Evolutionary conservation across 1,139 yeast genomes (phyloP).

Genomic region (Blastobotrys niveus): DNA sequence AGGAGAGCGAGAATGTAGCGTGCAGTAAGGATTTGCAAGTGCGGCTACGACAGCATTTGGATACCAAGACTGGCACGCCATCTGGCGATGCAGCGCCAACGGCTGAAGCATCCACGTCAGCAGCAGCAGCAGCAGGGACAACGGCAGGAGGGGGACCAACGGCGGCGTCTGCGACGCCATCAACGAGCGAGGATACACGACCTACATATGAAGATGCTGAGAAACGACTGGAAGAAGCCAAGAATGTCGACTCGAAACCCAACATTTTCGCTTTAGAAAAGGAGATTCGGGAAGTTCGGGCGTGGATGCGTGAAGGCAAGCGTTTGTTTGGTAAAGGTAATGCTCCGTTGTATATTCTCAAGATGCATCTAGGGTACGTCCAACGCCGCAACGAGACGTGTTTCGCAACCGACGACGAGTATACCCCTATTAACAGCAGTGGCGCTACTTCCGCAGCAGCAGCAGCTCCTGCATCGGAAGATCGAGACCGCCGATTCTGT

Average conservation of each 20-base stretch:
- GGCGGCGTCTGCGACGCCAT: not conserved
- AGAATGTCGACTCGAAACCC: conserved; percentile 21
- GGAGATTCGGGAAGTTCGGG: conserved; percentile 23
- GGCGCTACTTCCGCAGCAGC: conserved; percentile 12
- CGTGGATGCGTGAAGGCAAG: conserved; percentile 45
- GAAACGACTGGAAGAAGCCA: conserved; percentile 26
- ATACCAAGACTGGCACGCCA: conserved; percentile 5
- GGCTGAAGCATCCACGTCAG: too few species aligned
- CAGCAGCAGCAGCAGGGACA: too few species aligned
- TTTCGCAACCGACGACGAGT: conserved; percentile 42
- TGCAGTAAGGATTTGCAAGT: conserved; percentile 4
- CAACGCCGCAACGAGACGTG: conserved; percentile 37
- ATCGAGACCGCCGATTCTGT: conserved; percentile 54
- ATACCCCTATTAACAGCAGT: conserved; percentile 17
- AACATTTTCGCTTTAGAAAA: conserved; percentile 20
- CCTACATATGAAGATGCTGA: conserved; percentile 29
- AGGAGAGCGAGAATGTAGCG: not conserved
- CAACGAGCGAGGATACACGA: conserved; percentile 23
- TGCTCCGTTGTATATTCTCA: conserved; percentile 34
- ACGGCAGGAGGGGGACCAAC: too few species aligned
- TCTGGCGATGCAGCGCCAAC: conserved; percentile 21
- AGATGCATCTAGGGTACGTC: conserved; percentile 33
- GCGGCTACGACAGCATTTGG: conserved; percentile 3
- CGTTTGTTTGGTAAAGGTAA: conserved; percentile 37
- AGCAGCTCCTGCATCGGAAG: not conserved